phyloP scores from a whole-genome alignment of 441 rosid genomes.

The Syzygium syzygioides region DNA sequence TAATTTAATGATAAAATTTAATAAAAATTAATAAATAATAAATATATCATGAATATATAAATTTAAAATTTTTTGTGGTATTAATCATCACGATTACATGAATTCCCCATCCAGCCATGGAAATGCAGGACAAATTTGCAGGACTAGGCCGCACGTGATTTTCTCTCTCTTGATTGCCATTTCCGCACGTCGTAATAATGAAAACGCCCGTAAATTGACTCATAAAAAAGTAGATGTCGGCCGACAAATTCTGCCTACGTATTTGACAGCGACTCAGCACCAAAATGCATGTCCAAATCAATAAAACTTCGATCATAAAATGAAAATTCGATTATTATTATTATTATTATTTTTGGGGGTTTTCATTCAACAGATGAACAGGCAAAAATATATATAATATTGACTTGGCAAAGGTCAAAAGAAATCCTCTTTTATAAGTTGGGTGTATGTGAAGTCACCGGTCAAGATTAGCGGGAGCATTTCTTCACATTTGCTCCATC shows the following conservation, averaged over 20 bases:
- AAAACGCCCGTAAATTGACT: neutral
- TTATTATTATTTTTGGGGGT: neutral
- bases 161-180: neutral
- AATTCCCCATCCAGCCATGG: neutral
- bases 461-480: neutral
- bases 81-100: neutral
- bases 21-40: too few relatives aligned
- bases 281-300: neutral
- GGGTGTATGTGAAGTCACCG: neutral
- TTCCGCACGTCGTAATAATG: neutral
- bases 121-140: neutral
- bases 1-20: too few relatives aligned
- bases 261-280: neutral
- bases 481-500: neutral
- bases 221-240: neutral
- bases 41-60: too few relatives aligned
- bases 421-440: neutral
- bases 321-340: neutral
- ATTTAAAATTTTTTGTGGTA: too few relatives aligned
- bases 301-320: neutral
- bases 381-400: neutral
- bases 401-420: neutral
- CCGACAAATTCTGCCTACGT: neutral
- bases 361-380: too few relatives aligned
- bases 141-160: neutral